Base-by-base conservation (phyloP, 108 stramenopile species). In the Aurantiochytrium sp. region DNA sequence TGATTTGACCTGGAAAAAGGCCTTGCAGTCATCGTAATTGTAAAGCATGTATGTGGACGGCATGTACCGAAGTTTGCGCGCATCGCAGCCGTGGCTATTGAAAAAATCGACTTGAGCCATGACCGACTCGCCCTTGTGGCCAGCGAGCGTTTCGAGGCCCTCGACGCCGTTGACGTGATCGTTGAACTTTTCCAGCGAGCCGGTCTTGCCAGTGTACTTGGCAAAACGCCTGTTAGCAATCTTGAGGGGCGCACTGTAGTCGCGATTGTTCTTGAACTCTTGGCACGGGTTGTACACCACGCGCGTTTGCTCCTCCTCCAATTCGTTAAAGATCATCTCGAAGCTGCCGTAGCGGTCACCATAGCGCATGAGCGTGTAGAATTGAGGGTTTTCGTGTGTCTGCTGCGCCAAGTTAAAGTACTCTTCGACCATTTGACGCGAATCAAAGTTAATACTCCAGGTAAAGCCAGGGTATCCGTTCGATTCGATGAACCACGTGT, bases 321-420 rank as follows among this genome's bases (percentile, higher is more conserved):
- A 16, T 23, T 83, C 76, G 28, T 83, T 83, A 23, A 83, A 83
- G 76, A 83, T 83, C 76, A 83, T 83, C 51, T 83, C 76, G 51
- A 83, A 83, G 25, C 49, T 53, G 6, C 76, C 76, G 51, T 83
- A 83, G 49, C 76, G 76, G 51, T 83, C 76, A 45, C 76, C 76
- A 23, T 47, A 53, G 4, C 76, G 76, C 76, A 83, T 83, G 49
- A 83, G 51, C n/a, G 76, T 83, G 51, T 83, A 83, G 76, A 83
- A 83, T 18, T 83, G 76, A 23, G 76, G 76, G 76, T 83, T 83
- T 23, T 83, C 76, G 51, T 83, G 76, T 12, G 51, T 53, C 51
- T 83, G 76, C 76, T 83, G 76, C 49, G 76, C 76, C 45, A 83
- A 16, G 76, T 83, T 83, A 23, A 83, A 83, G 76, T 83, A 83